A percentile compares a stretch with the other conserved stretches of the same genome.
phyloP scores from a whole-genome alignment of 345 rosid species.

The Excoecaria agallocha region DNA sequence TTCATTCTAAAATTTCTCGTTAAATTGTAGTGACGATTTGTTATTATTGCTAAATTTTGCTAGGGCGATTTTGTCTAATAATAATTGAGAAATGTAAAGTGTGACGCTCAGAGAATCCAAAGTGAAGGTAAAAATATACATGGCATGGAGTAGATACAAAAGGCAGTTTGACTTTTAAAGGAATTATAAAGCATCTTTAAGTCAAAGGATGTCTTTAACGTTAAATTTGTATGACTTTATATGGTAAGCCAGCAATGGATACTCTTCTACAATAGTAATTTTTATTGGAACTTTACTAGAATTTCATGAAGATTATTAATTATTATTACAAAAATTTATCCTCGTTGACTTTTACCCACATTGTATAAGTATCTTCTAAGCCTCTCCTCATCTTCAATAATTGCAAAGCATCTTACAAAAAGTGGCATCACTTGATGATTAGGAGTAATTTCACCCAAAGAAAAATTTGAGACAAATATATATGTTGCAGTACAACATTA shows the following conservation, averaged over 20 bases:
- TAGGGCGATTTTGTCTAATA: no score
- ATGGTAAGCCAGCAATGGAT: background rate
- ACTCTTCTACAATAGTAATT: constrained; percentile 7
- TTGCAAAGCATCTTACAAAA: constrained; percentile 1
- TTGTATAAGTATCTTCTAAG: background rate
- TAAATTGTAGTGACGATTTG: no score
- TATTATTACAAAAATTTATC: background rate
- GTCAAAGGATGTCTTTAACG: constrained; percentile 4
- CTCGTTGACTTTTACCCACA: constrained; percentile 6
- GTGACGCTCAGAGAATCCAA: background rate
- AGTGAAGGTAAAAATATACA: background rate
- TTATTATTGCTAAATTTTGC: no score
- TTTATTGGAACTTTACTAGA: background rate
- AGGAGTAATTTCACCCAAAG: background rate
- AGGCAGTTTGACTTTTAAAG: background rate
- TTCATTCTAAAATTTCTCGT: no score
- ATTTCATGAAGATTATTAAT: background rate
- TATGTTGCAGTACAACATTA: no score
- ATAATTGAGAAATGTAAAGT: background rate
- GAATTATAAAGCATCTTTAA: background rate
- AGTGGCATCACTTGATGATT: background rate
- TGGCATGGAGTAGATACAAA: background rate
- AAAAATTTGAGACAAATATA: no score
- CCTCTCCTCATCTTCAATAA: background rate
- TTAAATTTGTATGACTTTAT: constrained; percentile 3